phyloP scores from a whole-genome alignment of 805 yeast species.

The Pichia cabralensis region DNA sequence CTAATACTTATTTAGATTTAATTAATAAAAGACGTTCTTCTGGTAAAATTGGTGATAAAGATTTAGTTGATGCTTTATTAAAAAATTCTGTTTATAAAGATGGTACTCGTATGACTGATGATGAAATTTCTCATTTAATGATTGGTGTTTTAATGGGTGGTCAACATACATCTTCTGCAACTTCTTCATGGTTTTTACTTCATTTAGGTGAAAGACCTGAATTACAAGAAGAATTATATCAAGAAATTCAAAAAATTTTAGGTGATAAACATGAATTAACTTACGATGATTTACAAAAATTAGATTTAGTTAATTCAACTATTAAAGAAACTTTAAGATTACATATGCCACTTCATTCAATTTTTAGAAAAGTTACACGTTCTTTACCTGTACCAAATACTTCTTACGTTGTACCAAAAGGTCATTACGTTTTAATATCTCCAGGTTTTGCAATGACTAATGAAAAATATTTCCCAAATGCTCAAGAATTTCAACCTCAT shows the following conservation, averaged over 20 bases:
- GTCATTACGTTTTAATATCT: conserved; percentile 82
- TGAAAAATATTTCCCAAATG: conserved; percentile 70
- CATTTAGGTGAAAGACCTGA: conserved; percentile 86
- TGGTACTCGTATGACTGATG: conserved; percentile 89
- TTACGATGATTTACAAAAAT: conserved; percentile 72
- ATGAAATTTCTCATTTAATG: conserved; percentile 84
- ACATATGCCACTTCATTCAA: conserved; percentile 94
- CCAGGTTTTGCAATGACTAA: conserved; percentile 86
- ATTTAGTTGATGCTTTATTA: conserved; percentile 83
- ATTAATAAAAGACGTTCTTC: conserved; percentile 67
- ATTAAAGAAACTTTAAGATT: conserved; percentile 91
- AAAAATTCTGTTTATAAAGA: conserved; percentile 79
- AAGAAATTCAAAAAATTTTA: conserved; percentile 62
- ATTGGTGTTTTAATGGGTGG: conserved; percentile 99
- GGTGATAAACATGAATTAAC: conserved; percentile 49
- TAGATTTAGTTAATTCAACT: conserved; percentile 73
- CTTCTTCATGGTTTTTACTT: conserved; percentile 89
- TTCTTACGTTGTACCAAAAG: conserved; percentile 71
- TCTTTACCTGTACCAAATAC: conserved; percentile 75
- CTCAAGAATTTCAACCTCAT: conserved; percentile 66
- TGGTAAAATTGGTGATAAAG: conserved; percentile 68
- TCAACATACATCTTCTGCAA: conserved; percentile 94
- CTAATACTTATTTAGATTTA: conserved; percentile 70
- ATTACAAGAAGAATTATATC: conserved; percentile 68
- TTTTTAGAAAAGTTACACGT: conserved; percentile 81